Base-by-base conservation (phyloP, 768 basidiomycete species). In the Tylopilus felleus region DNA sequence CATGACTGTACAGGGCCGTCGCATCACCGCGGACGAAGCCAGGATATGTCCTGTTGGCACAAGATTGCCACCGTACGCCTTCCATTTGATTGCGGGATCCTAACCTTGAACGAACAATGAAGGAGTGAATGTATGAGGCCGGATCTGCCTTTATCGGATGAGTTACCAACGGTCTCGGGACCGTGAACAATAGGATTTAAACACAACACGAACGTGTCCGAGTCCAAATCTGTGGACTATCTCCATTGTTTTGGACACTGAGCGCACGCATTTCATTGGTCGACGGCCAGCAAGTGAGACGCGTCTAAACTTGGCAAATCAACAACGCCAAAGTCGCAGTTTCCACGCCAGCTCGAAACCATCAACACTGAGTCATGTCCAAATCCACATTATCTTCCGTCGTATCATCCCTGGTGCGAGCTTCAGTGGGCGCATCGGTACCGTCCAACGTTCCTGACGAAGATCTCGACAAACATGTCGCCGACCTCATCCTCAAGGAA, bases 401-500 rank as follows among this genome's bases (percentile, higher is more conserved):
- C 39, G 90, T 93, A 35, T 90, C 90, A 12, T 78, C 77, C 63
- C 81, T 93, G 28, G 85, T 93, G 21, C 78, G 90, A 14, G 88
- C 90, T 1, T 84, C 83, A 25, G 85, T 90, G 81, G 90, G 90
- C 43, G 60, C 80, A 16, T 80, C 88, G 0, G 73, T 88, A 1
- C 62, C 83, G 7, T 67, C 71, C 50, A 73, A 74, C 1, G 82
- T 90, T 28, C 78, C 81, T 13, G 90, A 96, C 65, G 87, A 87
- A 19, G 92, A 97, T 63, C 82, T 98, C 43, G 96, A 98, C 72
- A 81, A 83, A 42, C 90, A 92, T 65, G 92, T 99, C 27, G 93
- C 93, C 2, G 89, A 93, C 48, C 80, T 98, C 52, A 86, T 99
- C 48, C 81, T 98, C 38, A 85, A 82, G 60, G 97, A 98, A 70